These are phyloP conservation scores for Metschnikowia noctiluminum DNA, from an alignment of 805 yeast species.

Conservation along the genomic window DNA sequence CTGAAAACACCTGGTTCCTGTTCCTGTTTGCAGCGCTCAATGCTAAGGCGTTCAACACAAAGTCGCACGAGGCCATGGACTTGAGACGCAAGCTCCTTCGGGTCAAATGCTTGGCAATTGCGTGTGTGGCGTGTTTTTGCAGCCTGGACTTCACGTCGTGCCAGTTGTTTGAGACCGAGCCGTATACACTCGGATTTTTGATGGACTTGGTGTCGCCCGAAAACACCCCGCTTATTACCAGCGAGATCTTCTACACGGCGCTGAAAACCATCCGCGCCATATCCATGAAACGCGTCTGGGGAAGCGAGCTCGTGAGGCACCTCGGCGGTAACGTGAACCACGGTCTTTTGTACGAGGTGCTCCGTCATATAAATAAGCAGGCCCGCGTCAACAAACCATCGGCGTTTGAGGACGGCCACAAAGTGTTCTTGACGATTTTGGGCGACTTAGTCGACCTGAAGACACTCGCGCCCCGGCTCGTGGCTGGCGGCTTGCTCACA, in stretches of 20 bases:
- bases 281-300: slow-evolving; percentile 63
- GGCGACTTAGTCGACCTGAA: slow-evolving; percentile 59
- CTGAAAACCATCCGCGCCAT: slow-evolving; percentile 66
- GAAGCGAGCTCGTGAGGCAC: slow-evolving; percentile 71
- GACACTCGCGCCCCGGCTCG: slow-evolving; percentile 51
- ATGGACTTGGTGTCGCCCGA: slow-evolving; percentile 75
- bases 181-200: slow-evolving; percentile 63
- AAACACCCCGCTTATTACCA: slow-evolving; percentile 42
- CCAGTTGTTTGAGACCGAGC: slow-evolving; percentile 65
- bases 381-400: slow-evolving; percentile 39
- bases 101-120: slow-evolving; percentile 64
- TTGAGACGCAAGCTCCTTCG: slow-evolving; percentile 58
- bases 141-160: slow-evolving; percentile 59
- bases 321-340: slow-evolving; percentile 85
- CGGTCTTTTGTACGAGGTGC: slow-evolving; percentile 71
- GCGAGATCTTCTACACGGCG: slow-evolving; percentile 55
- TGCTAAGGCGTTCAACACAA: slow-evolving; percentile 69
- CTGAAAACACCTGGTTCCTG: slow-evolving; percentile 60
- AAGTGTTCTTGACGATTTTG: slow-evolving; percentile 56
- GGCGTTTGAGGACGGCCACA: slow-evolving; percentile 41
- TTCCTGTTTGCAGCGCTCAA: slow-evolving; percentile 59
- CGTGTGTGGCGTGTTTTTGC: slow-evolving; percentile 56
- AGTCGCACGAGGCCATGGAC: slow-evolving; percentile 49
- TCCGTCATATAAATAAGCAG: slow-evolving; percentile 58
- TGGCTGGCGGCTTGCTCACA: slow-evolving; percentile 73